Base-by-base conservation (phyloP, 78 protist genomes). In the Dictyostelium purpureum region DNA sequence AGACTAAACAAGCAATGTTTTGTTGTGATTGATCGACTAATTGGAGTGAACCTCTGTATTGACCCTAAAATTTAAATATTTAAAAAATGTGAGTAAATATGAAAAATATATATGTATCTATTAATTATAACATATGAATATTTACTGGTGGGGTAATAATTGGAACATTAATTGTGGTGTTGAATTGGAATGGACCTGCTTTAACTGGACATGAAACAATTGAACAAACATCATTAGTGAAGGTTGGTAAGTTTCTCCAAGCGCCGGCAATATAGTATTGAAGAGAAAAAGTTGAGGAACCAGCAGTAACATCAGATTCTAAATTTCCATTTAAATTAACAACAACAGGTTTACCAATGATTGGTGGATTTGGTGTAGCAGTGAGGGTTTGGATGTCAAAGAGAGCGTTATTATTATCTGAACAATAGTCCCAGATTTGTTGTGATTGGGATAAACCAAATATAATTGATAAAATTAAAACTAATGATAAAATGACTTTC, bases 291-390 rank as follows among this genome's bases (percentile, higher is more conserved):
- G 24, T 0, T 4, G 91, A 85, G 7, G 3, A 10, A 59, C 91
- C 91, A 35, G 12, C 70, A 19, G 90, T 56, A 12, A 85, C 78
- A 38, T 70, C 74, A 7, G 56, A 47, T 2, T 19, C 28, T 12
- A 85, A 26, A 45, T 21, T 45, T 42, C 91, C 91, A 33, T 3
- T 66, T 7, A 85, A 38, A 40, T 56, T 18, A 57, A 85, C 91
- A 1, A 49, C 12, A 28, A 67, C 70, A 4, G 3, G 16, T 45
- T 40, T 10, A 56, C 91, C 91, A 77, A 85, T 85, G n/a, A 47
- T 35, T 70, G 91, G 91, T 38, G 91, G 91, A 31, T 71, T 63
- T 85, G 91, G 91, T 24, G 79, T 54, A 37, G 73, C 71, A 28
- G 91, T 73, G 26, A 85, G 33, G 0, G 66, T 73, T 21, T 18